Evolutionary conservation across 108 stramenopile genomes (phyloP), one percentile per base, ranked within the genome.

Genomic region (Nannochloropsis gaditana): DNA sequence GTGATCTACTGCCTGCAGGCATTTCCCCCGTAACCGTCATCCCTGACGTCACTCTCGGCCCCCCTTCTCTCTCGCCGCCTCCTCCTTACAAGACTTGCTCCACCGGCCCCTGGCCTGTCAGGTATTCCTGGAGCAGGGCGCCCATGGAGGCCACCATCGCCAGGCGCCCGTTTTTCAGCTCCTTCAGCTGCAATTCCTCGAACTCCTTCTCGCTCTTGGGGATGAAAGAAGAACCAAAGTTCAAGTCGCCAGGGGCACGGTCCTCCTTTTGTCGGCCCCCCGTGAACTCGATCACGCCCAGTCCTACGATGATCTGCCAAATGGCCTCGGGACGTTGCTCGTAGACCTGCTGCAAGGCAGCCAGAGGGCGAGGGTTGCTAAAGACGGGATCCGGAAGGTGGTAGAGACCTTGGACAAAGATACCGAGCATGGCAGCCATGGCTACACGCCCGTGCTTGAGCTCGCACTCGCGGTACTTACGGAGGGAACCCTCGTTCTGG

Each of bases 121-220:
- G 80, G 41, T 84, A n/a, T 45, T 87, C 87, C 80, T 87, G 87
- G 2, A 84, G 79, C 43, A 87, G 84, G 5, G 42, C 94, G 83
- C 94, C 97, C 82, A 93, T 91, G 89, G 96, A 96, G 47, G 95
- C 96, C 88, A 98, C 88, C 96, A 96, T 98, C 45, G 96, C 97
- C 90, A 96, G 91, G 86, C 97, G 94, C 84, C 96, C 97, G 86
- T 98, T 96, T 90, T 94, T 92, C 84, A 97, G 92, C 90, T 97
- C 96, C 86, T 91, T 88, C 82, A 93, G 91, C 93, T 95, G 94
- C n/a, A 89, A 41, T 73, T 87, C 84, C 44, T 94, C 89, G 82
- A 94, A 91, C 83, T 96, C 89, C 5, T 90, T 92, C 42, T 93
- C 93, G 43, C 84, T 83, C 19, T 83, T 81, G 17, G 89, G 89